Evolutionary conservation across 2,329 filamentous ascomycete genomes (phyloP), one percentile per base, ranked within the genome.

Genomic region (Aureobasidium subglaciale): DNA sequence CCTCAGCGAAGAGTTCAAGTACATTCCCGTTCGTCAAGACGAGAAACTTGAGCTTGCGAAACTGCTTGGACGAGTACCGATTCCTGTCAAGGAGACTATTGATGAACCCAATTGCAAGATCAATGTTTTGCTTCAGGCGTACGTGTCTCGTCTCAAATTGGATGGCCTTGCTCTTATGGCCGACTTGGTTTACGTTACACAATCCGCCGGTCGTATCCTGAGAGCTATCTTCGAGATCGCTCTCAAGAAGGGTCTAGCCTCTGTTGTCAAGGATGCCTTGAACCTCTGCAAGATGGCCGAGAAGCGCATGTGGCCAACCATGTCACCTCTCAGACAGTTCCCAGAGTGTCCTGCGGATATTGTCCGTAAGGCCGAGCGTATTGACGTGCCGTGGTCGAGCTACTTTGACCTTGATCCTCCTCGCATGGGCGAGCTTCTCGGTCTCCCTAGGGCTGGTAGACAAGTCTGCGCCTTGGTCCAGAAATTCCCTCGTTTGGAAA

Each of bases 271-370:
- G 74, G 90, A 87, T 59, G 91, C 93, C 0, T 77, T 99, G 38
- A 89, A 96, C 64, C 80, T 99, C 53, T 99, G 95, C 75, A 99
- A 99, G 75, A 97, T 96, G 90, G 93, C 92, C 0, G 93, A 99
- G 76, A 96, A 96, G 78, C 83, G 95, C 48, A 99, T 99, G 95
- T 99, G 93, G 93, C 91, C 92, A 13, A 97, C 92, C 5, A 99
- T 97, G 93, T 89, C 90, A 34, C 93, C 95, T 10, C 78, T 99
- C 29, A 84, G 93, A 54, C 93, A 99, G 66, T 99, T 99, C 67
- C 82, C 87, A 3, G 75, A 77, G 35, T 96, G 90, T 66, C 84
- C 91, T 3, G 78, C 84, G 37, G 92, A 97, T 57, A 88, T 97
- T 53, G 77, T 97, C 46, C 85, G 89, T 62, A 97, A 97, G 73